Evolutionary conservation across 176 grass and related monocot genomes (phyloP), one percentile per base, ranked within the genome.

Genomic region (Phoenix roebelenii): DNA sequence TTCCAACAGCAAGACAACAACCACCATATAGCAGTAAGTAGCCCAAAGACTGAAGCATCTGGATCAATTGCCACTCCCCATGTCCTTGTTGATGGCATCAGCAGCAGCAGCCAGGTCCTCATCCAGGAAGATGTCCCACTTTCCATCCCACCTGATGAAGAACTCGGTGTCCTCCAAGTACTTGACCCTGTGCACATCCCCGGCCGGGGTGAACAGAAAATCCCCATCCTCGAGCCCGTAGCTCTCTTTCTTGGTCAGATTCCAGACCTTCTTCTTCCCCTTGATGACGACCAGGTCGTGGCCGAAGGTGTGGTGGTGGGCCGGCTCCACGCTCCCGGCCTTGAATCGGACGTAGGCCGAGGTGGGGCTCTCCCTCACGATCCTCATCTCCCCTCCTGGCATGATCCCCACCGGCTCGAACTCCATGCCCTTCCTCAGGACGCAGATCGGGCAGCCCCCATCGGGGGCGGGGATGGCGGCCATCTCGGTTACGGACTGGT

Each of bases 231-330:
- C 76, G 4, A 96, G 75, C 35, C 70, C 69, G 23, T 88, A 96
- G 74, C 78, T 85, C 64, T 87, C 80, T 25, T 96, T 85, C 81
- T 95, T 96, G 50, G 83, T 96, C 30, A 96, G 72, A 81, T 96
- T 90, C 92, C 87, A 96, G 0, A 90, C 92, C 66, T 82, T 90
- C 72, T 90, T 95, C 64, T 83, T 88, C 63, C 92, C 87, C 49
- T 84, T 85, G 59, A 96, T 80, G 30, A 96, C 87, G 50, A 90
- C 77, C 32, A 96, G 72, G 58, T 96, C 83, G n/a, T 96, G 92
- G n/a, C 92, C 92, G 4, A 95, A 95, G 55, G 86, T 95, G 80
- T 95, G 91, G 74, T 90, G 92, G 55, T 96, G 86, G 51, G 92
- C 83, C 9, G 86, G 86, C 62, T 96, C 92, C 52, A 96, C 86